Conservation (phyloP, 495 filamentous ascomycete species). For the Entonaema liquescens region DNA sequence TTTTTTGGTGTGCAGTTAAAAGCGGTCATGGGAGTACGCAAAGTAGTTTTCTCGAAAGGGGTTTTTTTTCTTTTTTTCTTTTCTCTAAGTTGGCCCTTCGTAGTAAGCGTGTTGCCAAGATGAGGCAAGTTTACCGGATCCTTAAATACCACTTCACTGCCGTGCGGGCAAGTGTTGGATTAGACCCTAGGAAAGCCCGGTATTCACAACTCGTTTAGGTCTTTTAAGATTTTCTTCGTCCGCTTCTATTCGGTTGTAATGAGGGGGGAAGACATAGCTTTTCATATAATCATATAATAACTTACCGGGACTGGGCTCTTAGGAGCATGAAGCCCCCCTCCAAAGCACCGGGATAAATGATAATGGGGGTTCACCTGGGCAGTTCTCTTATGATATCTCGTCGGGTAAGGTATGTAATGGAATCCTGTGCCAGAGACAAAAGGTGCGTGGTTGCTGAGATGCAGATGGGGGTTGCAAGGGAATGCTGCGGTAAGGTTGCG, state of each 20-base stretch:
- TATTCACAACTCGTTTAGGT: conserved; percentile 1
- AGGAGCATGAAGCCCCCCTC: neutral
- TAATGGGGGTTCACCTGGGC: conserved; percentile 22
- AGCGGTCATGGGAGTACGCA: conserved; percentile 3
- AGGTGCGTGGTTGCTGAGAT: conserved; percentile 18
- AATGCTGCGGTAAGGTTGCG: conserved; percentile 33
- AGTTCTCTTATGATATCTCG: conserved; percentile 20
- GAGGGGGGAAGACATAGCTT: conserved; percentile 36
- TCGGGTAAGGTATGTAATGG: conserved; percentile 29
- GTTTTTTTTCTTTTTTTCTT: neutral
- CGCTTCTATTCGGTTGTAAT: conserved; percentile 56
- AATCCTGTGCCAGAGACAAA: conserved; percentile 7
- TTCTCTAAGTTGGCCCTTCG: conserved; percentile 22
- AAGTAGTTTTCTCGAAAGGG: conserved; percentile 13
- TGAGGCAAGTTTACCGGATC: conserved; percentile 37
- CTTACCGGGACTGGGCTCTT: conserved; percentile 7
- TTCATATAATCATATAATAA: conserved; percentile 11
- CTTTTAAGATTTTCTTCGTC: conserved; percentile 5
- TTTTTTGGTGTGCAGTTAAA: conserved; percentile 7
- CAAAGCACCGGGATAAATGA: neutral
- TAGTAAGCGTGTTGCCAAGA: conserved; percentile 44
- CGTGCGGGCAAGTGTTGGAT: conserved; percentile 29
- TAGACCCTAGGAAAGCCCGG: conserved; percentile 8
- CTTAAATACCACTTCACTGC: conserved; percentile 37
- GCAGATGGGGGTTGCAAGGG: conserved; percentile 40